Base-by-base conservation (phyloP, 2,329 filamentous ascomycete genomes). In the Ascochyta koolunga region DNA sequence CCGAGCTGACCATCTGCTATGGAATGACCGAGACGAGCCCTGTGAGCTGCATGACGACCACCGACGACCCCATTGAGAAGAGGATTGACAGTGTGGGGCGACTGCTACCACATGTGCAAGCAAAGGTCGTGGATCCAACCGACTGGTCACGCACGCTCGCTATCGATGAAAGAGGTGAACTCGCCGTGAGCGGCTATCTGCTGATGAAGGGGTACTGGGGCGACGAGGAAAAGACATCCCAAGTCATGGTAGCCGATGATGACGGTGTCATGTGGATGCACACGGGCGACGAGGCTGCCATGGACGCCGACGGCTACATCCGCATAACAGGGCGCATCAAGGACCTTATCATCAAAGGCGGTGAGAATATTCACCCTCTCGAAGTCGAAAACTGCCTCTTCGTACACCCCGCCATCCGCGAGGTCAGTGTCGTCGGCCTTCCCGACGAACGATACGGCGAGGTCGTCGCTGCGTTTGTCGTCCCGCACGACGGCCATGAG, bases 341-440 rank as follows among this genome's bases (percentile, higher is more conserved):
- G 76, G 95, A 99, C 71, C 77, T 98, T 49, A 97, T 99, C 65
- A 98, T 98, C 70, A 85, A 91, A 22, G 93, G 90, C 24, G 95
- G 95, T 21, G 95, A 98, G 73, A 99, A 99, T 72, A 96, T 97
- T 50, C 91, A 96, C 72, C 95, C 95, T 0, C 80, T 96, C 5
- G 95, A 98, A 74, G 83, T 98, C 3, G 95, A 99, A 74, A 93
- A 96, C 70, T 93, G 87, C 62, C 81, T 98, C 5, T 86, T 96
- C 57, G 84, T 84, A 35, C 87, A 93, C 69, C 81, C 85, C 2
- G 80, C 81, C 3, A 81, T 98, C 0, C 80, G 82, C 13, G 91
- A 97, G 60, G 91, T 86, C 3, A 90, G 88, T 60, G 90, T 96
- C 1, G 90, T 96, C 0, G 95, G 93, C 0, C 78, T 98, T 0